Evolutionary conservation across 2,329 filamentous ascomycete genomes (phyloP).

Genomic region (Fusarium phyllophilum): DNA sequence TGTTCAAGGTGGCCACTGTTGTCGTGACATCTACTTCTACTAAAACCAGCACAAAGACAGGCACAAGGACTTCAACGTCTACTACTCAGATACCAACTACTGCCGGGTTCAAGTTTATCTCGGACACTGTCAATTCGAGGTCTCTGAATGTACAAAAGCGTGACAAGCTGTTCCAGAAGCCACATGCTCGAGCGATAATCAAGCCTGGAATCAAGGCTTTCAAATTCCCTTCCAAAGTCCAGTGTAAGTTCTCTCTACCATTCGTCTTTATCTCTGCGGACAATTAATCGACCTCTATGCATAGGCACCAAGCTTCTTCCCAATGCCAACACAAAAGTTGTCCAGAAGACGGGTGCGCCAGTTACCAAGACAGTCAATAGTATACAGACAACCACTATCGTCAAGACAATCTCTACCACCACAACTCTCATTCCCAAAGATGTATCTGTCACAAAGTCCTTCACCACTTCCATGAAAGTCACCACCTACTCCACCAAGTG

Average conservation of each 20-base stretch:
- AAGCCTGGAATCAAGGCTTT: constrained; percentile 10
- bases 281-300: background rate
- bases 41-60: background rate
- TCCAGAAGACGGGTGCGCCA: background rate
- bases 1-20: constrained; percentile 9
- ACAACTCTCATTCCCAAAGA: constrained; percentile 11
- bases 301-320: background rate
- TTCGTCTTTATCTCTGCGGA: fast-evolving
- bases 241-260: background rate
- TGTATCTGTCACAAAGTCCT: background rate
- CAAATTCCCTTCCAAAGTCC: background rate
- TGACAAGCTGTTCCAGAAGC: background rate
- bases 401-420: background rate
- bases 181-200: background rate
- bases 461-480: background rate
- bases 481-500: constrained; percentile 6
- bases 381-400: background rate
- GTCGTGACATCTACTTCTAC: constrained; percentile 5
- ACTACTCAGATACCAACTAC: constrained; percentile 10
- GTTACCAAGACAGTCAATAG: background rate
- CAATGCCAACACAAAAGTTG: background rate
- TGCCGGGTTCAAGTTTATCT: background rate
- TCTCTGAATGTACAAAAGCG: background rate
- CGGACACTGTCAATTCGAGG: background rate
- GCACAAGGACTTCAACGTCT: background rate